Evolutionary conservation across 352 stramenopile species (phyloP), one percentile per base, ranked within the genome.

Genomic region (Globisporangium megalacanthum): DNA sequence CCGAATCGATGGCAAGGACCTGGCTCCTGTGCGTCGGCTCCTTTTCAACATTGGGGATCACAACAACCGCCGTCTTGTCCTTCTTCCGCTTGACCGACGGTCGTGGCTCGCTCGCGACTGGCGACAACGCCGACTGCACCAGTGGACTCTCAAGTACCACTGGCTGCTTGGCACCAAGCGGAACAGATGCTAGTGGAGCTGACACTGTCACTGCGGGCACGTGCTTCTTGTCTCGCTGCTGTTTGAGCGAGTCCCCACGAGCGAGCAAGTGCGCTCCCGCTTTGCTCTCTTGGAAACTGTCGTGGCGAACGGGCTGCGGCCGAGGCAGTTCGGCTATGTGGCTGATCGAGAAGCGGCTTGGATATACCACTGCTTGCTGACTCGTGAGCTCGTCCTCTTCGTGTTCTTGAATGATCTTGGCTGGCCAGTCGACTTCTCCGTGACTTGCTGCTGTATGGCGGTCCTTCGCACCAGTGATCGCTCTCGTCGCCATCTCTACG

Each of bases 21-120:
- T 13, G 44, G 31, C 25, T 17, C 15, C 52, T 59, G 6, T 39
- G 35, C 25, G 10, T 49, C 7, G 49, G 4, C 13, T 55, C 51
- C 29, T 67, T 63, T 20, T 70, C 60, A 10, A 68, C 56, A 13
- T 49, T 67, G 4, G 64, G 60, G 2, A 65, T 58, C 49, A 68
- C 60, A 5, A 62, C 64, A 13, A 64, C 22, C 3, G 58, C 33
- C 22, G 58, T 22, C 33, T 49, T 52, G 29, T n/a, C 46, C 41
- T 62, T 62, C 31, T 56, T 49, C 37, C 41, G 45, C 20, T 62
- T 62, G 11, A 25, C 11, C 0, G 56, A n/a, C 5, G 14, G 2
- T 7, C 42, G 19, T 17, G 17, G 33, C 39, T 33, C 44, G 9
- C 35, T 13, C 13, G 22, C 45, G 14, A 20, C n/a, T 29, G 41